Evolutionary conservation across 495 filamentous ascomycete species (phyloP).

Genomic region (Parmelia sp.): DNA sequence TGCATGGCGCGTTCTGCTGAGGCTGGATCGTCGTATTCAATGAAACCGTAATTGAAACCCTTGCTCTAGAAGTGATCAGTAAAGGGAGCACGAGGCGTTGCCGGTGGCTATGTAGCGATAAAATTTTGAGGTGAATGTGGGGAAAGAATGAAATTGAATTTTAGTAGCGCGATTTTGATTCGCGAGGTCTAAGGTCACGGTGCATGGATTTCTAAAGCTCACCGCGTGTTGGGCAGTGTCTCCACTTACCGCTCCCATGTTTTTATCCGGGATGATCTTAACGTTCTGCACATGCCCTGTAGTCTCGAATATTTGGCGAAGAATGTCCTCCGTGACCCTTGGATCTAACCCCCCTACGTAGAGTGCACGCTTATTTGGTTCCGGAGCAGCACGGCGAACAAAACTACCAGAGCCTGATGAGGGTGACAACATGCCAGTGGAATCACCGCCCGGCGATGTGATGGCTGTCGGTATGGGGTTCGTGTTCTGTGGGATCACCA

Average conservation of each 20-base stretch:
- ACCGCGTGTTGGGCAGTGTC: constrained; percentile 7
- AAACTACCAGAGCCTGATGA: constrained; percentile 66
- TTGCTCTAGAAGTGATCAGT: constrained; percentile 54
- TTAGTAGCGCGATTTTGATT: neutral
- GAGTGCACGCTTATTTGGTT: constrained; percentile 96
- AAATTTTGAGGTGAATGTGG: neutral
- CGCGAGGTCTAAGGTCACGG: neutral
- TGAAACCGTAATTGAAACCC: constrained; percentile 98
- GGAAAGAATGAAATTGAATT: neutral
- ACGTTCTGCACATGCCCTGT: constrained; percentile 97
- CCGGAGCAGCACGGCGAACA: constrained; percentile 86
- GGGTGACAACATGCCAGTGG: constrained; percentile 70
- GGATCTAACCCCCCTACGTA: constrained; percentile 96
- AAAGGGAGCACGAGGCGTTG: neutral
- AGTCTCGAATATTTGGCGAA: constrained; percentile 98
- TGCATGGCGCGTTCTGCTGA: constrained; percentile 95
- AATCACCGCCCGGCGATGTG: constrained; percentile 67
- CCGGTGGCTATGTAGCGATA: neutral
- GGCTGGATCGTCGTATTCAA: constrained; percentile 97
- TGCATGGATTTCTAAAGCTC: neutral
- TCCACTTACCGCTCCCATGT: constrained; percentile 58
- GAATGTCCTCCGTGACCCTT: constrained; percentile 89
- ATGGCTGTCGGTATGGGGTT: constrained; percentile 94
- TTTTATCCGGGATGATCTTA: constrained; percentile 99
- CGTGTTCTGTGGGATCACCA: constrained; percentile 91